These are phyloP conservation scores for Syzygium malaccense DNA, from an alignment of 441 rosid species.

Conservation along the genomic window DNA sequence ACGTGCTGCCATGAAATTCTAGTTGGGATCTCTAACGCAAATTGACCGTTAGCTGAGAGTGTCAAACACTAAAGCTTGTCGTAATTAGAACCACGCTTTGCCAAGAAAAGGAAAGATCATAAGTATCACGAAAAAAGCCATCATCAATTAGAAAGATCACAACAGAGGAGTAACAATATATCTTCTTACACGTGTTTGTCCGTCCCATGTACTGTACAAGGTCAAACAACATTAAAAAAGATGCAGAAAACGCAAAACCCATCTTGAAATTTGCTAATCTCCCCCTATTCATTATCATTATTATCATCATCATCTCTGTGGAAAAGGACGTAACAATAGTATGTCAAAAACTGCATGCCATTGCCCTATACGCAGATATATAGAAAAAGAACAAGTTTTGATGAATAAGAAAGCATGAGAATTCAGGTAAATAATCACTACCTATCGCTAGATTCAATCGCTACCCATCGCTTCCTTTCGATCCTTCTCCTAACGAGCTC, in stretches of 20 bases:
- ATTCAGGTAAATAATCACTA: not conserved
- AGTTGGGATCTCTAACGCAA: not conserved
- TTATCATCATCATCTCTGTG: not conserved
- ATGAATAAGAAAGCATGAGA: not conserved
- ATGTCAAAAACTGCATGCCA: not conserved
- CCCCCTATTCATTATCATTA: not conserved
- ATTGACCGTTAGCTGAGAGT: not conserved
- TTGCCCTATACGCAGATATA: not conserved
- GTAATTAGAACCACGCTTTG: not conserved
- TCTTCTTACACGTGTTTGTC: not conserved
- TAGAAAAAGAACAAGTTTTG: not conserved
- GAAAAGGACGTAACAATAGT: not conserved
- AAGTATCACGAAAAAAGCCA: too few species aligned
- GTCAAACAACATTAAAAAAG: not conserved
- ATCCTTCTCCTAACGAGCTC: conserved; percentile 12
- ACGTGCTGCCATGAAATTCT: not conserved
- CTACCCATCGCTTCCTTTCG: conserved; percentile 12
- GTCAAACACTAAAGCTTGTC: not conserved
- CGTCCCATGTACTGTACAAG: not conserved
- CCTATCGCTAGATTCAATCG: not conserved
- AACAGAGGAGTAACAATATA: not conserved
- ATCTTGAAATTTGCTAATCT: not conserved
- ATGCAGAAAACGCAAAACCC: not conserved
- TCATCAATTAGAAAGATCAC: not conserved
- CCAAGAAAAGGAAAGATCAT: not conserved